phyloP scores from a whole-genome alignment of 2,329 filamentous ascomycete species.

The Aureobasidium vineae region DNA sequence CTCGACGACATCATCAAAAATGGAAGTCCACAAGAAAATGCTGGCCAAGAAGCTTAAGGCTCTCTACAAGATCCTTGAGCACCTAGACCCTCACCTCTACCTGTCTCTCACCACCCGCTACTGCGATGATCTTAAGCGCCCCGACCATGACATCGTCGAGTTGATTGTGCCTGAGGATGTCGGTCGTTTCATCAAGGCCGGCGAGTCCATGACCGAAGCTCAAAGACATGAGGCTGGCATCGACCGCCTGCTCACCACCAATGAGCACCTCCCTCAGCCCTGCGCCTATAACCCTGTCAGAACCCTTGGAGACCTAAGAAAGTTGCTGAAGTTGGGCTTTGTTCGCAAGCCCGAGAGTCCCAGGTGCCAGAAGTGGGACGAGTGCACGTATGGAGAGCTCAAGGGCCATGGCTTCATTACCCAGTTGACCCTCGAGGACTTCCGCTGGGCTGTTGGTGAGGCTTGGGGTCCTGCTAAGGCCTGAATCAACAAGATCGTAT shows the following conservation, averaged over 20 bases:
- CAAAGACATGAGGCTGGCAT: constrained; percentile 8
- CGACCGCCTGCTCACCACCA: constrained; percentile 5
- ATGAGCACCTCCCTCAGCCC: not conserved
- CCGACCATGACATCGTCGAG: not conserved
- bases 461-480: constrained; percentile 6
- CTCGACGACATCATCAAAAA: not conserved
- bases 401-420: constrained; percentile 1
- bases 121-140: not conserved
- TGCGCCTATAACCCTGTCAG: constrained; percentile 3
- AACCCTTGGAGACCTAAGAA: not conserved
- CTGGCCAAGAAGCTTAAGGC: constrained; percentile 9
- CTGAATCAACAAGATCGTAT: not conserved
- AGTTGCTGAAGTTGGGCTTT: not conserved
- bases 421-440: not conserved
- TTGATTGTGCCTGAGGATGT: not conserved
- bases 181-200: constrained; percentile 8
- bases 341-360: constrained; percentile 3
- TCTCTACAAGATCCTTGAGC: not conserved
- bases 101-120: constrained; percentile 2
- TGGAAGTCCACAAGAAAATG: constrained; percentile 16
- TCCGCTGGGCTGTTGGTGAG: not conserved
- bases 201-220: not conserved
- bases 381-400: not conserved
- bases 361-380: not conserved
- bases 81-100: not conserved